These are phyloP conservation scores for Amesomyces nigricolor DNA, from an alignment of 2,329 filamentous ascomycete species.

Conservation along the genomic window DNA sequence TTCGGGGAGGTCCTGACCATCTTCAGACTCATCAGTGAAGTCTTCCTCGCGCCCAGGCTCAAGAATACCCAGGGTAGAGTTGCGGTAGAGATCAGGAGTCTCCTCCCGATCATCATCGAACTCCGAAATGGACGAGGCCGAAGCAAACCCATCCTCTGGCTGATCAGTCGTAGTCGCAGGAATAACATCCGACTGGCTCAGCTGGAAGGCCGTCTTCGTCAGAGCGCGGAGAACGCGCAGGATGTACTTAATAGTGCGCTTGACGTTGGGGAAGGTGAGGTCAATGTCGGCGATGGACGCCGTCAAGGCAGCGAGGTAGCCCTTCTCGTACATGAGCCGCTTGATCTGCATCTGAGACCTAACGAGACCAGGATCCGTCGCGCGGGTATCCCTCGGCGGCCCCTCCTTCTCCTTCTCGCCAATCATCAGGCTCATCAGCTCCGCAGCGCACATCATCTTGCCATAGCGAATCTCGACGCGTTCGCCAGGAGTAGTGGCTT, in stretches of 20 bases:
- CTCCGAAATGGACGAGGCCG: constrained; percentile 83
- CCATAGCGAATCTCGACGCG: constrained; percentile 80
- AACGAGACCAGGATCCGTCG: constrained; percentile 32
- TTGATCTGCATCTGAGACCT: constrained; percentile 77
- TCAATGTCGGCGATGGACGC: constrained; percentile 92
- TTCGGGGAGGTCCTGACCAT: constrained; percentile 39
- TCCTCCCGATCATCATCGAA: constrained; percentile 83
- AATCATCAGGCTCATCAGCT: constrained; percentile 90
- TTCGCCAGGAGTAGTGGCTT: constrained; percentile 73
- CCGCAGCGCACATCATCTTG: constrained; percentile 77
- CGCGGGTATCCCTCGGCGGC: constrained; percentile 35
- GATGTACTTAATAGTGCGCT: constrained; percentile 94
- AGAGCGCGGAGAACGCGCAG: constrained; percentile 81
- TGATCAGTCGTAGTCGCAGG: constrained; percentile 60
- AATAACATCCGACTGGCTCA: constrained; percentile 77
- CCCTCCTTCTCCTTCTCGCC: constrained; percentile 65
- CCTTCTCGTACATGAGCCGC: constrained; percentile 97
- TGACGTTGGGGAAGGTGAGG: constrained; percentile 87
- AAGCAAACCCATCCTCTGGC: constrained; percentile 82
- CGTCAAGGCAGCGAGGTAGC: constrained; percentile 83
- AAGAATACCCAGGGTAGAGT: constrained; percentile 91
- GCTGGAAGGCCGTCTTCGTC: constrained; percentile 76
- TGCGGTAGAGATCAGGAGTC: constrained; percentile 93
- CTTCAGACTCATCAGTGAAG: constrained; percentile 66
- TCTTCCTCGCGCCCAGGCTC: constrained; percentile 78